Conservation (phyloP, 371 early-diverging fungal genomes). For the Actinomucor elegans region DNA sequence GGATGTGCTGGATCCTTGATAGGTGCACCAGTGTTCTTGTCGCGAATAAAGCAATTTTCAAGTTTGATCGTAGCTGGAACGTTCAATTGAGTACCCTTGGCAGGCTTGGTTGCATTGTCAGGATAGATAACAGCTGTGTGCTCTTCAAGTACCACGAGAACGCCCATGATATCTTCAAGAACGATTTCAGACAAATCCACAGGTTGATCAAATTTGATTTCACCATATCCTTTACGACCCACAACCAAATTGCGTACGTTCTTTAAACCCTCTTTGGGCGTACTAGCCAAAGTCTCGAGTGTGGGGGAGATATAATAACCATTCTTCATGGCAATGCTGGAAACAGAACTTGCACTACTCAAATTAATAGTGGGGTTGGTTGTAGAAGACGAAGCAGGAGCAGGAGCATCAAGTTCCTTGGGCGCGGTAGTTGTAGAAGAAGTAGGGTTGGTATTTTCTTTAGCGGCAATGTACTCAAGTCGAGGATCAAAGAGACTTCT, state of each 20-base stretch:
- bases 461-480: slow-evolving; percentile 27
- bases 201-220: slow-evolving; percentile 72
- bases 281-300: slow-evolving; percentile 31
- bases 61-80: slow-evolving; percentile 82
- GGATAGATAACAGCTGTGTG: slow-evolving; percentile 83
- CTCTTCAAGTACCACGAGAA: slow-evolving; percentile 70
- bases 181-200: slow-evolving; percentile 78
- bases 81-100: slow-evolving; percentile 86
- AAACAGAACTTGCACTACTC: slow-evolving; percentile 3
- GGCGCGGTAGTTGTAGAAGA: slow-evolving; percentile 2
- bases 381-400: background rate
- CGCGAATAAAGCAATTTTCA: slow-evolving; percentile 78
- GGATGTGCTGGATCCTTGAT: slow-evolving; percentile 72
- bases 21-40: slow-evolving; percentile 71
- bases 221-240: slow-evolving; percentile 71
- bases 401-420: background rate
- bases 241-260: slow-evolving; percentile 74
- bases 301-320: slow-evolving; percentile 42
- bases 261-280: slow-evolving; percentile 70
- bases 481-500: slow-evolving; percentile 31
- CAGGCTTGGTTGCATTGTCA: slow-evolving; percentile 72
- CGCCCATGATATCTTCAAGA: slow-evolving; percentile 78
- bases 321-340: slow-evolving; percentile 18
- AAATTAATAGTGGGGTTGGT: background rate
- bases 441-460: slow-evolving; percentile 6